phyloP scores from a whole-genome alignment of 2,329 filamentous ascomycete genomes.

The Podosphaera fusca region DNA sequence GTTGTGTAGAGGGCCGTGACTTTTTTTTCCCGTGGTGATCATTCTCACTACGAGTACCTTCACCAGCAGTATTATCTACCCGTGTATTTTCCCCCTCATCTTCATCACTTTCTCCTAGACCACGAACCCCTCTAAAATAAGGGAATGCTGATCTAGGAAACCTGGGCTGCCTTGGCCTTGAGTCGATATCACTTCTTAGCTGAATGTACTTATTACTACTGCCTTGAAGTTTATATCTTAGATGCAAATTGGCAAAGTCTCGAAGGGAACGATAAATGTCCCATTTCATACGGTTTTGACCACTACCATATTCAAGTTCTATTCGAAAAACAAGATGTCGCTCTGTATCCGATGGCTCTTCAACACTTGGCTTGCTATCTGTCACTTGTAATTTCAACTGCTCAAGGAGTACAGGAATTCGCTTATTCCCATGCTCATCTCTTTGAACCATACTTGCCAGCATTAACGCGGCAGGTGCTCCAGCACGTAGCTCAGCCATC shows the following conservation, averaged over 20 bases:
- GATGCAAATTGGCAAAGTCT: slow-evolving; percentile 81
- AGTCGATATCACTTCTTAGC: slow-evolving; percentile 38
- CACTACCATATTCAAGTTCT: slow-evolving; percentile 87
- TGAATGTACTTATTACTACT: slow-evolving; percentile 66
- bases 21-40: slow-evolving; percentile 30
- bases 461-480: slow-evolving; percentile 79
- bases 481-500: slow-evolving; percentile 83
- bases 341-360: slow-evolving; percentile 22
- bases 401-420: slow-evolving; percentile 83
- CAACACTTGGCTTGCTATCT: slow-evolving; percentile 50
- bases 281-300: slow-evolving; percentile 92
- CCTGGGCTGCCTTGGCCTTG: slow-evolving; percentile 58
- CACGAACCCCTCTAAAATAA: slow-evolving; percentile 61
- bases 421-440: slow-evolving; percentile 85
- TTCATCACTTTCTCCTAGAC: slow-evolving; percentile 59
- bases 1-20: slow-evolving; percentile 22
- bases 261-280: slow-evolving; percentile 65
- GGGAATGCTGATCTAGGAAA: slow-evolving; percentile 82
- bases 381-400: slow-evolving; percentile 76
- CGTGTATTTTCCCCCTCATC: slow-evolving; percentile 21
- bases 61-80: slow-evolving; percentile 26
- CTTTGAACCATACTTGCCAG: slow-evolving; percentile 94
- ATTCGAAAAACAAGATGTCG: slow-evolving; percentile 76
- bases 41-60: slow-evolving; percentile 45
- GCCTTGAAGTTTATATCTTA: slow-evolving; percentile 75